These are phyloP conservation scores for Xylaria sp. DNA, from an alignment of 2,329 filamentous ascomycete species.

Conservation along the genomic window DNA sequence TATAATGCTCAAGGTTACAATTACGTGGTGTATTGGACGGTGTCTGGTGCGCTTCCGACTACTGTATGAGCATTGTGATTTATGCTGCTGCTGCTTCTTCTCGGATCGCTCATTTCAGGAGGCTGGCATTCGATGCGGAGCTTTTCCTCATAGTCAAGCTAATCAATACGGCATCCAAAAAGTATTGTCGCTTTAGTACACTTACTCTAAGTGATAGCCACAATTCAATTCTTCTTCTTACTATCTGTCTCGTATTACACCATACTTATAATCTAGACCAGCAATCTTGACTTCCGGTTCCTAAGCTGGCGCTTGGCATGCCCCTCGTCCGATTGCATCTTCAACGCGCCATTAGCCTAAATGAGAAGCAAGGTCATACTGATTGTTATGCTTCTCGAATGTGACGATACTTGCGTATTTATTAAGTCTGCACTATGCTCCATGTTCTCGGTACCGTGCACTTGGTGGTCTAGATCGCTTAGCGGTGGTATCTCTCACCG, in stretches of 20 bases:
- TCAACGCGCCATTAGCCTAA: constrained; percentile 32
- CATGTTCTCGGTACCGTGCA: constrained; percentile 21
- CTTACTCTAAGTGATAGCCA: not conserved
- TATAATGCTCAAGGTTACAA: constrained; percentile 56
- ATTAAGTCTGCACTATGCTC: constrained; percentile 6
- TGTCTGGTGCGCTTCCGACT: constrained; percentile 37
- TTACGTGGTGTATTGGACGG: constrained; percentile 57
- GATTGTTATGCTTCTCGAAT: constrained; percentile 2
- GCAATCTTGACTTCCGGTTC: not conserved
- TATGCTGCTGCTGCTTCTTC: not conserved
- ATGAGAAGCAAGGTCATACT: constrained; percentile 10
- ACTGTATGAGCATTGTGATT: constrained; percentile 8
- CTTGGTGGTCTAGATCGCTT: constrained; percentile 9
- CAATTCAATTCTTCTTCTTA: not conserved
- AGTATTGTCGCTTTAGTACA: not conserved
- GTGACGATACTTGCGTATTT: not conserved
- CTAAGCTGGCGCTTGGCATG: constrained; percentile 16
- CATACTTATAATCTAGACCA: not conserved
- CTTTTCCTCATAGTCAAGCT: not conserved
- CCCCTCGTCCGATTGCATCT: constrained; percentile 13
- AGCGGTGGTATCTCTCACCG: not conserved
- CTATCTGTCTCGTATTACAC: not conserved
- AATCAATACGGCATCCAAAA: not conserved
- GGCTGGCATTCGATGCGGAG: not conserved
- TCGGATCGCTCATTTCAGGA: constrained; percentile 2